Percentiles rank a stretch among this genome's conserved stretches.
Evolutionary conservation across 2,329 filamentous ascomycete genomes (phyloP).

Genomic region (Thermothelomyces thermophilus): DNA sequence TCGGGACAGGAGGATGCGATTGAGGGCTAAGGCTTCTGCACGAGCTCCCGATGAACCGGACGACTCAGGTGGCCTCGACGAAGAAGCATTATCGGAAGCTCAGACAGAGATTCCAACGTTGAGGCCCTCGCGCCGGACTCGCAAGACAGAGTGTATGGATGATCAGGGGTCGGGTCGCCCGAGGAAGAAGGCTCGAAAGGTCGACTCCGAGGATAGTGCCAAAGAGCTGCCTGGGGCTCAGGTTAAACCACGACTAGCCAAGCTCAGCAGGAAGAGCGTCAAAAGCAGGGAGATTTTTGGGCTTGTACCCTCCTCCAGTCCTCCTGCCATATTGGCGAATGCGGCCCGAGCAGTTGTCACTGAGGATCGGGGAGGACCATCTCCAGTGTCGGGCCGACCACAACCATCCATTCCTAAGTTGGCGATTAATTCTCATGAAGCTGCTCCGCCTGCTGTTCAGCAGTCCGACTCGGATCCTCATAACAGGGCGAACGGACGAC

Average conservation of each 20-base stretch:
- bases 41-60: not conserved
- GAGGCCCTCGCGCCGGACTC: not conserved
- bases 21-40: too few species aligned
- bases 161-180: not conserved
- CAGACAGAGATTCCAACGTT: not conserved
- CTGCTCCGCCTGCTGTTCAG: not conserved
- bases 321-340: slow-evolving; percentile 1
- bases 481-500: not conserved
- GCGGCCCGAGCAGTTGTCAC: not conserved
- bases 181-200: not conserved
- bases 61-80: not conserved
- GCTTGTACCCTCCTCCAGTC: slow-evolving; percentile 25
- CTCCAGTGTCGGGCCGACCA: not conserved
- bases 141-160: not conserved
- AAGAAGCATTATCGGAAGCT: not conserved
- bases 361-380: not conserved
- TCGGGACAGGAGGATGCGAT: not conserved
- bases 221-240: slow-evolving; percentile 20
- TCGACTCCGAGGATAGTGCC: not conserved
- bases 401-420: too few species aligned
- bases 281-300: slow-evolving; percentile 44
- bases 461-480: not conserved
- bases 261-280: slow-evolving; percentile 37
- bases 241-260: slow-evolving; percentile 33
- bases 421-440: too few species aligned